Conservation (phyloP, 768 basidiomycete species). For the Lentinula sp. region DNA sequence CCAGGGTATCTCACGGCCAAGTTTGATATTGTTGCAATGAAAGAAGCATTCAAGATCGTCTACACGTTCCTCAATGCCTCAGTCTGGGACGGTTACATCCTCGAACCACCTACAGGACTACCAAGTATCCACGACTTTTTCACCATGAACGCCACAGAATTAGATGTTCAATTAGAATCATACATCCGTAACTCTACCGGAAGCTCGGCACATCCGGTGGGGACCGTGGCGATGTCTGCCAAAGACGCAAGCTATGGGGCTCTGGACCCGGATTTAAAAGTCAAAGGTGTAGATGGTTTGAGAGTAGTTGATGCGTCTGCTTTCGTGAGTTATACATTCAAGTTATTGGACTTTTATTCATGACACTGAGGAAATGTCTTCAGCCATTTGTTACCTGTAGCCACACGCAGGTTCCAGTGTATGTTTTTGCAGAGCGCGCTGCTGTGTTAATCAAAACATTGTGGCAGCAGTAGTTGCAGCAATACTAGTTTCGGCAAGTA, state of each 20-base stretch:
- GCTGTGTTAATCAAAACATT: background rate
- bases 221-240: conserved; percentile 24
- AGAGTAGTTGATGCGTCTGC: conserved; percentile 33
- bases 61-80: conserved; percentile 20
- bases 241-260: conserved; percentile 21
- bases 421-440: conserved; percentile 5
- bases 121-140: conserved; percentile 8
- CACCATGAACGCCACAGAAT: conserved; percentile 8
- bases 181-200: conserved; percentile 16
- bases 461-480: background rate
- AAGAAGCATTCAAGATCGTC: conserved; percentile 19
- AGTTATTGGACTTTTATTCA: background rate
- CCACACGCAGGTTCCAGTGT: conserved; percentile 7
- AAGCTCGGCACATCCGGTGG: conserved; percentile 22
- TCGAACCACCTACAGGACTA: conserved; percentile 13
- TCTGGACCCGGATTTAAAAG: conserved; percentile 25
- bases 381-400: conserved; percentile 2
- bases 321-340: conserved; percentile 17
- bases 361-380: background rate
- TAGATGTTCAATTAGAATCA: conserved; percentile 19
- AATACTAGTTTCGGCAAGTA: background rate
- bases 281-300: conserved; percentile 27
- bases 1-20: conserved; percentile 14
- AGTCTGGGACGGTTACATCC: conserved; percentile 23
- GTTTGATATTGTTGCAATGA: conserved; percentile 22